Percentiles rank a stretch among this genome's conserved stretches.
These are phyloP conservation scores for Salix brachista DNA, from an alignment of 345 rosid genomes.

Conservation along the genomic window DNA sequence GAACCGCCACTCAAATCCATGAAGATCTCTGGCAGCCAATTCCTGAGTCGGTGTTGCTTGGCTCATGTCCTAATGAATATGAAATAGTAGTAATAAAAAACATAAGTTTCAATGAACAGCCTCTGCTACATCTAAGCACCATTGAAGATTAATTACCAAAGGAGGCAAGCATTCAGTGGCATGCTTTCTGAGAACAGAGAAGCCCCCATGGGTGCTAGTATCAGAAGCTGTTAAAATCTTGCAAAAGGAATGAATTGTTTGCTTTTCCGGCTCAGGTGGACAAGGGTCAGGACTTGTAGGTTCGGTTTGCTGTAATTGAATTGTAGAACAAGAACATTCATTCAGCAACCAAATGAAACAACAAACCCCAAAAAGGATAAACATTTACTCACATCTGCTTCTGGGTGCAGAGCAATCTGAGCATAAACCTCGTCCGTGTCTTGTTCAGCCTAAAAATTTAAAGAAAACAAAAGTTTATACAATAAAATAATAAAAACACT, in stretches of 20 bases:
- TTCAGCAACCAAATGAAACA: neutral
- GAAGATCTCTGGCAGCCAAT: conserved; percentile 84
- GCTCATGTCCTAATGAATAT: conserved; percentile 63
- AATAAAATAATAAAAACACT: neutral
- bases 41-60: conserved; percentile 91
- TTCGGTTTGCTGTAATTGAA: conserved; percentile 41
- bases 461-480: neutral
- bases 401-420: conserved; percentile 76
- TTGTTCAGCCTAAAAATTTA: conserved; percentile 70
- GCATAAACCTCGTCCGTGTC: conserved; percentile 98
- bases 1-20: conserved; percentile 88
- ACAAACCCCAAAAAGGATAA: neutral
- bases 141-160: conserved; percentile 42
- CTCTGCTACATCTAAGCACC: neutral
- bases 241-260: conserved; percentile 63
- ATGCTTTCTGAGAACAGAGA: conserved; percentile 84
- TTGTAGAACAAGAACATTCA: neutral
- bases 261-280: conserved; percentile 41
- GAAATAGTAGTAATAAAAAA: neutral
- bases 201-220: conserved; percentile 97
- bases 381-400: conserved; percentile 44
- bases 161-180: conserved; percentile 94
- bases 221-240: conserved; percentile 94
- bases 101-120: neutral
- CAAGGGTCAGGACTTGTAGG: conserved; percentile 50